phyloP scores from a whole-genome alignment of 495 filamentous ascomycete genomes.

The Daldinia vernicosa region DNA sequence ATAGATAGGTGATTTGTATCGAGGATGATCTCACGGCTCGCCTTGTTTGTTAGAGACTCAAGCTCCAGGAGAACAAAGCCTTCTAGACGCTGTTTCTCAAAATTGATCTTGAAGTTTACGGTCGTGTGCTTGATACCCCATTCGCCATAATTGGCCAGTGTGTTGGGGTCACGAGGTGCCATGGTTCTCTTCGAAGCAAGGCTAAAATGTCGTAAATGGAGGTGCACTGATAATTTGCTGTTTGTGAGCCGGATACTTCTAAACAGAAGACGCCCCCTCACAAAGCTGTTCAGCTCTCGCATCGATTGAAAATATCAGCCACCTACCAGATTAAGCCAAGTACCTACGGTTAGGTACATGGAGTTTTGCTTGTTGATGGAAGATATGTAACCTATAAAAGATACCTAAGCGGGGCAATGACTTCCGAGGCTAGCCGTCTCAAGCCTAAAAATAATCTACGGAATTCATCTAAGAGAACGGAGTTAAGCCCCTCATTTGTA shows the following conservation, averaged over 20 bases:
- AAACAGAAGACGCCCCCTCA: slow-evolving; percentile 40
- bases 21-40: slow-evolving; percentile 78
- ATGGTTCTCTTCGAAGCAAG: slow-evolving; percentile 54
- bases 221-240: slow-evolving; percentile 32
- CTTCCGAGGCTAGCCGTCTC: slow-evolving; percentile 18
- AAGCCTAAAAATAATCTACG: slow-evolving; percentile 9
- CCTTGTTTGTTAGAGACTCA: slow-evolving; percentile 72
- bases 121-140: slow-evolving; percentile 83
- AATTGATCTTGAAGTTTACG: slow-evolving; percentile 82
- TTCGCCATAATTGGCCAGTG: slow-evolving; percentile 87
- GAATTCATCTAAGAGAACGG: background rate
- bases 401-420: slow-evolving; percentile 9
- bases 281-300: slow-evolving; percentile 37
- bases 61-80: slow-evolving; percentile 80
- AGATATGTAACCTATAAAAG: background rate
- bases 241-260: slow-evolving; percentile 39
- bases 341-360: background rate
- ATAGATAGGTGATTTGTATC: slow-evolving; percentile 86
- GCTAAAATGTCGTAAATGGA: slow-evolving; percentile 36
- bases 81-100: slow-evolving; percentile 73
- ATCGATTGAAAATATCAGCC: slow-evolving; percentile 25
- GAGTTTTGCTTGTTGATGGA: background rate
- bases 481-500: slow-evolving; percentile 1
- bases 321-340: slow-evolving; percentile 42
- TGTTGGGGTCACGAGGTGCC: slow-evolving; percentile 84